Base-by-base conservation (phyloP, 2,329 filamentous ascomycete species). In the Aspergillus ibericus region DNA sequence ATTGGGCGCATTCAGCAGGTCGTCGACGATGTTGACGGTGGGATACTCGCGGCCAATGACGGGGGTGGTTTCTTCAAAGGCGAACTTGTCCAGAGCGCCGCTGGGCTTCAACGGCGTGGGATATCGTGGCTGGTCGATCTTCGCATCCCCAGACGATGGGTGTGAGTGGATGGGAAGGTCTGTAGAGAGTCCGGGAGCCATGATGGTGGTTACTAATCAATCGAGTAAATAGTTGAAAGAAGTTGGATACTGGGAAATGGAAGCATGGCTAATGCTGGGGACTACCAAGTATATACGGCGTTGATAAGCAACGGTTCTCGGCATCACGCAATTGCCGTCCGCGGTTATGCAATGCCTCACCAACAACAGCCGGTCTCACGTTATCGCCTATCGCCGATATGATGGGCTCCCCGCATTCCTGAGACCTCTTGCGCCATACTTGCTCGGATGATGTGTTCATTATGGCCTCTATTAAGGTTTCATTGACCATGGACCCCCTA, bases 1-100 rank as follows among this genome's bases (percentile, higher is more conserved):
- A 67, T 89, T 86, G 1, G 83, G 78, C 0, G 85, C 83, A 29
- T 85, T 77, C 4, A 90, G 76, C 64, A 82, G 79, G 7, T 65
- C 63, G 35, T 89, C 85, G 10, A 67, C 68, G 12, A 80, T 69
- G 50, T 78, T 75, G n/a, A 76, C 67, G 12, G 68, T 68, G 1
- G 70, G 71, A 54, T 73, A 80, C 61, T 80, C 77, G 6, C 72
- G 66, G 2, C 78, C 77, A 56, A 80, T 79, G 16, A 75, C 65
- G 0, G 72, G 68, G 0, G 77, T 78, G 6, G 78, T 67, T 49
- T 82, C 79, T 56, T 78, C 75, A 15, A 65, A 75, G n/a, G 72
- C 62, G 58, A 74, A 79, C 40, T 72, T 57, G 32, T 81, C 73
- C 20, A 81, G 66, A 0, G 66, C 66, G 15, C 78, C 78, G 9